Percentiles rank a stretch among this genome's conserved stretches.
Conservation (phyloP, 768 basidiomycete genomes). For the Pleurotus pulmonarius region DNA sequence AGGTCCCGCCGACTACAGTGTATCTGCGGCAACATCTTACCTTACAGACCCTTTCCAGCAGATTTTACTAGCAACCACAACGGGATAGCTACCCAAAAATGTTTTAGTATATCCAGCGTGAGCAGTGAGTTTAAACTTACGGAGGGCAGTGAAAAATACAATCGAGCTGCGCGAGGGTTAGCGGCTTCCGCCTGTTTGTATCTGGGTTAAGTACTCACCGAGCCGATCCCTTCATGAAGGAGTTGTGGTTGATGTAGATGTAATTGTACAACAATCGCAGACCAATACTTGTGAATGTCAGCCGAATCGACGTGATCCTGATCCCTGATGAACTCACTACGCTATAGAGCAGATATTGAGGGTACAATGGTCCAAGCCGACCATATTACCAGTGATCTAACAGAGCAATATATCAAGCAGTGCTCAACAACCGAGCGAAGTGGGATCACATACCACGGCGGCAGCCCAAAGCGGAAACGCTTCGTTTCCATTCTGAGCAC, state of each 20-base stretch:
- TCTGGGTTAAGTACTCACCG: not conserved
- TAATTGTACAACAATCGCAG: constrained; percentile 17
- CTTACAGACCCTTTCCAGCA: not conserved
- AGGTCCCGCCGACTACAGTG: too few species aligned
- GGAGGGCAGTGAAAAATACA: not conserved
- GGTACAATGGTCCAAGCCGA: constrained; percentile 24
- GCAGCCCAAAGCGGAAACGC: constrained; percentile 30
- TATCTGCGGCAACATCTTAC: too few species aligned
- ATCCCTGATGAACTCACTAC: constrained; percentile 19
- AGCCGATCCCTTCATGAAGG: constrained; percentile 1
- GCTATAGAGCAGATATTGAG: constrained; percentile 26
- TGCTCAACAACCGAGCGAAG: too few species aligned
- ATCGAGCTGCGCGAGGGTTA: not conserved
- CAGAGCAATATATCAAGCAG: too few species aligned
- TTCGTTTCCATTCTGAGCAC: constrained; percentile 32
- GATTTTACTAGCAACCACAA: constrained; percentile 2
- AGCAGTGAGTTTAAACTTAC: not conserved
- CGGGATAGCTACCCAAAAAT: constrained; percentile 2
- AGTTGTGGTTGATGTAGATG: constrained; percentile 19
- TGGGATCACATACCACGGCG: constrained; percentile 18
- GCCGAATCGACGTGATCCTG: not conserved
- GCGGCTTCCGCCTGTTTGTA: too few species aligned
- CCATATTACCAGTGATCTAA: constrained; percentile 27
- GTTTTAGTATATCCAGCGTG: not conserved
- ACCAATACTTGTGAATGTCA: constrained; percentile 2